A percentile compares a stretch with the other conserved stretches of the same genome.
Conservation (phyloP, 2,329 filamentous ascomycete species). For the Colletotrichum liaoningense region DNA sequence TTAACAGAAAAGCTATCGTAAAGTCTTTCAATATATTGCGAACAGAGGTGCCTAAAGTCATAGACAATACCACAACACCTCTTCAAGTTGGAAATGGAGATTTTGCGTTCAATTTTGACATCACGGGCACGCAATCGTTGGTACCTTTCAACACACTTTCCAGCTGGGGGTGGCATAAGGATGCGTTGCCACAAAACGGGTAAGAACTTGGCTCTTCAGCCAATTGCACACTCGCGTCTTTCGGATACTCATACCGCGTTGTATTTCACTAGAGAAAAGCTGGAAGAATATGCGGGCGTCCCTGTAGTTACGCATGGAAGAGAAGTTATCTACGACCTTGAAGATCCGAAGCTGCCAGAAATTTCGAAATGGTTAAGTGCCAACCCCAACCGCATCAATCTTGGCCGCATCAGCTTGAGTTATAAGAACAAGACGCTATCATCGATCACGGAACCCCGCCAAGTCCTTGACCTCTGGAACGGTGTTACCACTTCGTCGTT, state of each 20-base stretch:
- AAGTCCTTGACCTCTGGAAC: too few relatives aligned
- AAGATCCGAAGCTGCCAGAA: too few relatives aligned
- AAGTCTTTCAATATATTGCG: neutral
- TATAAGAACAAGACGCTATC: conserved; percentile 46
- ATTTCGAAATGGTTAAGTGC: conserved; percentile 61
- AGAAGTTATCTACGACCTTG: too few relatives aligned
- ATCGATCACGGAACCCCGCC: conserved; percentile 45
- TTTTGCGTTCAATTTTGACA: conserved; percentile 58
- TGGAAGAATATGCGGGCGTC: too few relatives aligned
- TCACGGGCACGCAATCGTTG: conserved; percentile 57
- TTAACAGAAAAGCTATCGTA: neutral
- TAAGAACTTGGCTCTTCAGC: conserved; percentile 8
- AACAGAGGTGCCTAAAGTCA: too few relatives aligned
- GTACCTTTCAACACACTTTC: conserved; percentile 58
- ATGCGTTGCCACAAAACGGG: conserved; percentile 52
- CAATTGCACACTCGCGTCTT: too few relatives aligned
- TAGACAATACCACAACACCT: too few relatives aligned
- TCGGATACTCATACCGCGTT: too few relatives aligned
- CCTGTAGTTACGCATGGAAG: too few relatives aligned
- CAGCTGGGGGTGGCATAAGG: conserved; percentile 62
- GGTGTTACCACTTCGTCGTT: too few relatives aligned
- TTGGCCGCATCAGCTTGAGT: conserved; percentile 53
- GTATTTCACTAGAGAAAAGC: too few relatives aligned
- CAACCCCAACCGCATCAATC: conserved; percentile 56
- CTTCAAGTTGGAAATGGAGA: conserved; percentile 63